These are phyloP conservation scores for Fraxinus nigra DNA, from an alignment of 305 asterid genomes.

Conservation along the genomic window DNA sequence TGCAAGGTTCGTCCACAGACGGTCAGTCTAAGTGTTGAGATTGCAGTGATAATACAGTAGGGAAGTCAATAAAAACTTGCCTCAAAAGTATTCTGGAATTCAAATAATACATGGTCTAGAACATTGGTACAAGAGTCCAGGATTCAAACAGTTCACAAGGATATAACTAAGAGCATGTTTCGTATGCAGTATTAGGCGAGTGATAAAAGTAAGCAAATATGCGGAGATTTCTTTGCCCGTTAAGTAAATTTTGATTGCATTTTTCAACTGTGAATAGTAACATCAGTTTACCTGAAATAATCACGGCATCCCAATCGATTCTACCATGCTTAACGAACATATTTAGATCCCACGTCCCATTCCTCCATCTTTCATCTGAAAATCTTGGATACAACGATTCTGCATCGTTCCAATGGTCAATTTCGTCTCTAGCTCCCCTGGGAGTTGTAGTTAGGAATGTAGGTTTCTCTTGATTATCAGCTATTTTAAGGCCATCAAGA, in stretches of 20 bases:
- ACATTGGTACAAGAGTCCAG: neutral
- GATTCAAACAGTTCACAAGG: neutral
- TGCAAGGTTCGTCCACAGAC: neutral
- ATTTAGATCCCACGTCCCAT: slow-evolving; percentile 77
- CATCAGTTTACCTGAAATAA: slow-evolving; percentile 48
- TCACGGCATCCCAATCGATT: slow-evolving; percentile 73
- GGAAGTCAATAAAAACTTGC: neutral
- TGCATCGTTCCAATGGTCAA: neutral
- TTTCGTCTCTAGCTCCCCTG: slow-evolving; percentile 17
- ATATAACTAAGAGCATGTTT: neutral
- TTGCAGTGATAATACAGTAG: neutral
- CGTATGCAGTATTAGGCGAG: no score
- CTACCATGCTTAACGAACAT: slow-evolving; percentile 62
- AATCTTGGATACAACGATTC: slow-evolving; percentile 29
- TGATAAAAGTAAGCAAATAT: neutral
- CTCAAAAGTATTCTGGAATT: no score
- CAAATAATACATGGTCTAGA: neutral
- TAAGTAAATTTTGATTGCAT: neutral
- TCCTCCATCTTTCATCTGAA: slow-evolving; percentile 55
- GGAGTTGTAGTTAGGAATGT: neutral
- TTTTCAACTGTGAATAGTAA: neutral
- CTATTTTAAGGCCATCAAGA: slow-evolving; percentile 31
- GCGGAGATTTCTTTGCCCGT: neutral
- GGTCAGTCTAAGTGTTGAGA: neutral
- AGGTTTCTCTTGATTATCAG: slow-evolving; percentile 20